Base-by-base conservation (phyloP, 352 stramenopile species). In the Peronospora belbahrii region DNA sequence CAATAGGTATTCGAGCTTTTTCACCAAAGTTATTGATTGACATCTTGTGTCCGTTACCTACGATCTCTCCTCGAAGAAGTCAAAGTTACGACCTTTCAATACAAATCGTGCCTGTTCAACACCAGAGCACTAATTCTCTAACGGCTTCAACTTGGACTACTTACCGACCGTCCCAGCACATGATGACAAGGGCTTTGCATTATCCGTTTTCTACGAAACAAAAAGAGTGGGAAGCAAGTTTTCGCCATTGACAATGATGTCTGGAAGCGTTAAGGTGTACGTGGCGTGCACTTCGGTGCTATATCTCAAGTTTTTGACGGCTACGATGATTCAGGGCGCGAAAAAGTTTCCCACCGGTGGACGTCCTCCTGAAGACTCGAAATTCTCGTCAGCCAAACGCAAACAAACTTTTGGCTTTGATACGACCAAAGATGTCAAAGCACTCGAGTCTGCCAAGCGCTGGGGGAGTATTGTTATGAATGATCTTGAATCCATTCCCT, bases 261-360 rank as follows among this genome's bases (percentile, higher is more conserved):
- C 10, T 7, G 23, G 9, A 19, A 41, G 24, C 19, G 18, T 43
- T 46, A 79, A 85, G 62, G 62, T 65, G 24, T 82, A 73, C 56
- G 65, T 76, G 23, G 58, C 70, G 1, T 85, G 71, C 61, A 44
- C 59, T 5, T 40, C 59, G 25, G 36, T 83, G 30, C 61, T 88
- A 20, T 88, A 74, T 59, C 28, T 74, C 65, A 88, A 88, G 70
- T 85, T 83, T 52, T 30, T 85, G 40, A 51, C 70, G 17, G 56
- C 56, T 6, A 67, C 67, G 14, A 40, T 49, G 5, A 64, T 85
- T 15, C 69, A 85, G 36, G 70, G 45, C 24, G 53, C 32, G 35
- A 81, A 82, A 48, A 81, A 61, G 6, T 85, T 79, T 40, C 42
- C 60, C 25, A 47, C 65, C 2, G 73, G 70, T 19, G 59, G 49